A percentile compares a stretch with the other conserved stretches of the same genome.
Conservation (phyloP, 2,329 filamentous ascomycete species). For the Coniochaeta prunicola region DNA sequence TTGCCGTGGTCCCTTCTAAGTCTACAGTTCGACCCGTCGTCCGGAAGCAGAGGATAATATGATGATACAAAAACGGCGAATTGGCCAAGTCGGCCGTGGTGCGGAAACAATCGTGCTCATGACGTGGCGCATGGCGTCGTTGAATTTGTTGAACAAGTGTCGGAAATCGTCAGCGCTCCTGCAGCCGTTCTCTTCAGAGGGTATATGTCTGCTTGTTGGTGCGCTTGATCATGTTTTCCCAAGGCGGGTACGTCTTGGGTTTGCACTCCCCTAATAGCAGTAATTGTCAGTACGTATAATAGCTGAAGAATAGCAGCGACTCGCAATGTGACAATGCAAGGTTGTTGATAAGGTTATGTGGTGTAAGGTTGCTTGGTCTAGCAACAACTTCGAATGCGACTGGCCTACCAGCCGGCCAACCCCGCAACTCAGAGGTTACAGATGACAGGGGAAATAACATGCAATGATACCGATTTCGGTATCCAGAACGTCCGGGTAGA, state of each 20-base stretch:
- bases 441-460: neutral
- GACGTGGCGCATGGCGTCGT: neutral
- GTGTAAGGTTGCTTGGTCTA: neutral
- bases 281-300: slow-evolving; percentile 2
- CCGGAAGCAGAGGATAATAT: neutral
- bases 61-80: neutral
- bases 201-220: slow-evolving; percentile 15
- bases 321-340: neutral
- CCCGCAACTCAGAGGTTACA: neutral
- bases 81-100: neutral
- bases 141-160: neutral
- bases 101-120: neutral
- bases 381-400: neutral
- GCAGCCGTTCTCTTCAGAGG: neutral
- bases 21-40: neutral
- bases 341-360: neutral
- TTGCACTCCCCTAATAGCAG: slow-evolving; percentile 27
- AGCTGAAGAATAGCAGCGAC: neutral
- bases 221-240: slow-evolving; percentile 29
- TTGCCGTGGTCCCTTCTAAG: neutral
- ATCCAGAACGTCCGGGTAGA: neutral
- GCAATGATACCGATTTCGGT: neutral
- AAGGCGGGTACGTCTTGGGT: slow-evolving; percentile 24
- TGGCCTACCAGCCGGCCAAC: neutral
- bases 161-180: neutral